These are phyloP conservation scores for Pyrus communis DNA, from an alignment of 306 rosid genomes.

Conservation along the genomic window DNA sequence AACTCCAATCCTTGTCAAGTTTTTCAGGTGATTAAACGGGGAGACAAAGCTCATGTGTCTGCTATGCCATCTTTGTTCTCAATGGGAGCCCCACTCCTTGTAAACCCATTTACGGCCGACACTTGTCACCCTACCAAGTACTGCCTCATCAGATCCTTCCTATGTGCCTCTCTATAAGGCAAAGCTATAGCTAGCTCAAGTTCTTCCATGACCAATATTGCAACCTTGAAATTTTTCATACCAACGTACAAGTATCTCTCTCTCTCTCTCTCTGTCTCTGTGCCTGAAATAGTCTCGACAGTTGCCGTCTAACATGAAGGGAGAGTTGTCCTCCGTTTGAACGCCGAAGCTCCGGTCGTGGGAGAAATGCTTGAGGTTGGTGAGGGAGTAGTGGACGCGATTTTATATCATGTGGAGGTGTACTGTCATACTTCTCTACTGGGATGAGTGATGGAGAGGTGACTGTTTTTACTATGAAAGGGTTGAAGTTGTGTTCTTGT, in stretches of 20 bases:
- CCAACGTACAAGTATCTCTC: not conserved
- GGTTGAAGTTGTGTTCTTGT: not conserved
- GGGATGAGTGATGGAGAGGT: conserved; percentile 24
- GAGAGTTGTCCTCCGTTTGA: conserved; percentile 14
- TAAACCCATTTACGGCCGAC: conserved; percentile 22
- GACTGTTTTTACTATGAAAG: not conserved
- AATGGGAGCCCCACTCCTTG: conserved; percentile 5
- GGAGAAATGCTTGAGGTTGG: conserved; percentile 35
- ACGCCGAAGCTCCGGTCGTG: conserved; percentile 21
- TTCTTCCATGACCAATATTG: not conserved
- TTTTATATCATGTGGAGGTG: conserved; percentile 63
- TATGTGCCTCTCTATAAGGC: not conserved
- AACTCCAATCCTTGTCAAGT: conserved; percentile 12
- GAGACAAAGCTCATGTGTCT: conserved; percentile 35
- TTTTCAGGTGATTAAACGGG: conserved; percentile 29
- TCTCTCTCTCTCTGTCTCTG: not conserved
- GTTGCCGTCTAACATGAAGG: conserved; percentile 23
- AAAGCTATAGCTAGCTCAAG: not conserved
- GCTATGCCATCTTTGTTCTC: conserved; percentile 23
- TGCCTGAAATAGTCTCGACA: not conserved
- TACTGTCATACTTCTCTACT: conserved; percentile 43
- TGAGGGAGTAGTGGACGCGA: conserved; percentile 42
- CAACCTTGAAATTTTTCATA: not conserved
- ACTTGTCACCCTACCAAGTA: conserved; percentile 22
- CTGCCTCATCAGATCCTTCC: not conserved